Percentiles rank a stretch among this genome's conserved stretches.
Evolutionary conservation across 208 protist species (phyloP).

Genomic region (Leishmania major): DNA sequence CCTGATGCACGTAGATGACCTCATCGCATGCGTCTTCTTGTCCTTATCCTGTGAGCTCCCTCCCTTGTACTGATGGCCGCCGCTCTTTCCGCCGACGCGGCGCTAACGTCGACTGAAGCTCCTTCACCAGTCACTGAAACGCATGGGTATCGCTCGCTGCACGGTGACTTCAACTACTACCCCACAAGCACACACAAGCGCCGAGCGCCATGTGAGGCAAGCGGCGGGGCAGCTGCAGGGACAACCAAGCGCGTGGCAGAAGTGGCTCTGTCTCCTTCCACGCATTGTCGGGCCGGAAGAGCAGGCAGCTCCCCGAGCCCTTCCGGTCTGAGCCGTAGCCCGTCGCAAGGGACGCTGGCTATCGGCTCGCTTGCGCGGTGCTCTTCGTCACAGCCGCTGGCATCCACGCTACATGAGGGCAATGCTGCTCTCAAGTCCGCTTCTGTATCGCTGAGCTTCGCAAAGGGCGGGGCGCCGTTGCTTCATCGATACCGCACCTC

Average conservation of each 20-base stretch:
- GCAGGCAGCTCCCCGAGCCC: slow-evolving; percentile 14
- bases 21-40: slow-evolving; percentile 5
- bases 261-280: not conserved
- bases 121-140: not conserved
- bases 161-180: slow-evolving; percentile 47
- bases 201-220: not conserved
- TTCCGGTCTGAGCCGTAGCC: slow-evolving; percentile 21
- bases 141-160: slow-evolving; percentile 31
- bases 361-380: not conserved
- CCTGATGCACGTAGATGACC: not conserved
- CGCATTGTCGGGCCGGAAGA: not conserved
- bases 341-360: slow-evolving; percentile 5
- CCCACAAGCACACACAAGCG: slow-evolving; percentile 52
- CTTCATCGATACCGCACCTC: slow-evolving; percentile 43
- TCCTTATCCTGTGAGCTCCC: not conserved
- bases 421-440: not conserved
- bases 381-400: slow-evolving; percentile 15
- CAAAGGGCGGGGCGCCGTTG: slow-evolving; percentile 22
- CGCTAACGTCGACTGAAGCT: not conserved
- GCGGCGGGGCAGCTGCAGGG: not conserved
- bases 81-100: slow-evolving; percentile 1
- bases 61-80: not conserved
- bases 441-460: not conserved
- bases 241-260: not conserved
- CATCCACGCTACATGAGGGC: not conserved